phyloP scores from a whole-genome alignment of 331 rosid species.

The Acacia concinna region DNA sequence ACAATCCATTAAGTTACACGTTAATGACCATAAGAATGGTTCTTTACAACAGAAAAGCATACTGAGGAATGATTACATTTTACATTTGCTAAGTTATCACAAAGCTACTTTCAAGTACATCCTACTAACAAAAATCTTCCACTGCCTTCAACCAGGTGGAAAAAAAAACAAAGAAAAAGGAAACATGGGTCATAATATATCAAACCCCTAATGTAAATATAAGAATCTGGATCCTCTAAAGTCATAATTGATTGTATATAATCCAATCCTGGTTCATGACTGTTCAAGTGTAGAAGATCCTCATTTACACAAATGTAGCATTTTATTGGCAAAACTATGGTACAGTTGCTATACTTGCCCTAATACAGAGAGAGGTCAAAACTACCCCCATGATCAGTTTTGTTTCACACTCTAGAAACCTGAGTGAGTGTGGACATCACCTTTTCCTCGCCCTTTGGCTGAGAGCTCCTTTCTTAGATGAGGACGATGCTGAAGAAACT shows the following conservation, averaged over 20 bases:
- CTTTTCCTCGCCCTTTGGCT: constrained; percentile 51
- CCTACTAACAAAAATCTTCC: constrained; percentile 1
- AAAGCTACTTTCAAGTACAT: constrained; percentile 8
- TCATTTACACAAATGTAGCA: background rate
- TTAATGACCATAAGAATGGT: background rate
- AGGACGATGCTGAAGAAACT: constrained; percentile 51
- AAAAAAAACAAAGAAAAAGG: background rate
- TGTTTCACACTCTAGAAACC: constrained; percentile 23
- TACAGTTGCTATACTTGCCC: constrained; percentile 31
- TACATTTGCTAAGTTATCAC: background rate
- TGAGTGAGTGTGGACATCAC: too few species aligned
- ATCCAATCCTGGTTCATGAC: background rate
- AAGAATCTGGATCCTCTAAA: background rate
- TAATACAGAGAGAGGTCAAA: constrained; percentile 20
- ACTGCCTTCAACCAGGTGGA: background rate
- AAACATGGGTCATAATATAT: background rate
- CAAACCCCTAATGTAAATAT: constrained; percentile 1
- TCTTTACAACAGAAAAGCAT: background rate
- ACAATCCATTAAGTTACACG: background rate
- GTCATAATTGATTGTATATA: background rate
- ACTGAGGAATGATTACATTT: background rate
- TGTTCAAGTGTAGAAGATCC: background rate
- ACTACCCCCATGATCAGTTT: background rate
- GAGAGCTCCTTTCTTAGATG: constrained; percentile 43
- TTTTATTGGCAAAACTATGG: constrained; percentile 33